Base-by-base conservation (phyloP, 768 basidiomycete genomes). In the Tubosaeta brunneosetosa region DNA sequence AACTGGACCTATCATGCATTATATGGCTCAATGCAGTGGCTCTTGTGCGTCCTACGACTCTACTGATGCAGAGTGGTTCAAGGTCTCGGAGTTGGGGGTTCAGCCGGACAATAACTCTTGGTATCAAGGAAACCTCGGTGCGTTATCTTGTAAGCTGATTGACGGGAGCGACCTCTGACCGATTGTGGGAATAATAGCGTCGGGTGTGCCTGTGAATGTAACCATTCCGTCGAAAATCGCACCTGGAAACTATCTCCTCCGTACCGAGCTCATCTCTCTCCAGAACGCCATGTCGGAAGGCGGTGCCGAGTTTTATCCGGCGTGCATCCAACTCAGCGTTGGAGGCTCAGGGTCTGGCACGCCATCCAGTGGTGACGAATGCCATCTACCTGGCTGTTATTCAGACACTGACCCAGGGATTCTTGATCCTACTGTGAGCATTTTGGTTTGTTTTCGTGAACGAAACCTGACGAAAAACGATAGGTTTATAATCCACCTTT, bases 191-290 rank as follows among this genome's bases (percentile, higher is more conserved):
- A 6, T 12, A 32, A 17, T 41, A 77, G 77, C 66, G 60, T 47
- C 58, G 1, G 77, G 79, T 4, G 61, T 50, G 16, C 60, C 73
- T 1, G 76, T 73, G 1, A 71, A 60, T 12, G 70, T 78, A 6
- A 73, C 69, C 2, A 65, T 85, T 47, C 83, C 83, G 10, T 51
- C 61, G 14, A 77, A 73, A 49, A 69, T 92, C 47, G 75, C 79
- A 0, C 66, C 85, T 1, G 89, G 89, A 2, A 74, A 83, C 60
- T 92, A 91, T 64, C 73, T 91, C 44, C 66, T 90, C 59, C 86
- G 89, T 6, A 81, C 88, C 66, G 89, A 91, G 52, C 79, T 91
- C 64, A 83, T 91, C 65, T 81, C 85, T 9, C 80, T 91, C 14
- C 89, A 91, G 57, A 74, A 81, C 33, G 88, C 75, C n/a, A 69